phyloP scores from a whole-genome alignment of 441 rosid species.

The Hypseocharis bilobata region DNA sequence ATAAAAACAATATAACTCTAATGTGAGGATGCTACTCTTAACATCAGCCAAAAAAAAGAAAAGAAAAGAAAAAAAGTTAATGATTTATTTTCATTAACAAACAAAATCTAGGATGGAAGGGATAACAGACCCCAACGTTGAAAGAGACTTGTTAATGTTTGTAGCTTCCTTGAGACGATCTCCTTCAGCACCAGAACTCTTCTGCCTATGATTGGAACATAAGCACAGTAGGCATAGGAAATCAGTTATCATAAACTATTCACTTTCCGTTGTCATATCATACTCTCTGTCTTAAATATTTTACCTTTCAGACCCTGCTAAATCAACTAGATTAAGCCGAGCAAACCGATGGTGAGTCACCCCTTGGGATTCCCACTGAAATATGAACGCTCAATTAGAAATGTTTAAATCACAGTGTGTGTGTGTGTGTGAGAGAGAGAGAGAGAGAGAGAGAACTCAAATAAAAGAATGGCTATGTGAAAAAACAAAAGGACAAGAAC shows the following conservation, averaged over 20 bases:
- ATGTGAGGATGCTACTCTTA: constrained; percentile 6
- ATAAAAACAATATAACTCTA: neutral
- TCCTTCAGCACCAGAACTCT: constrained; percentile 98
- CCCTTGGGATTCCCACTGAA: constrained; percentile 95
- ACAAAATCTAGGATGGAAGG: constrained; percentile 4
- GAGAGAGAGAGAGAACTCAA: neutral
- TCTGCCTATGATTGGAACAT: constrained; percentile 49
- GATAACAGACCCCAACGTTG: constrained; percentile 69
- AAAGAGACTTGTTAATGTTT: constrained; percentile 92
- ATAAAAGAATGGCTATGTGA: neutral
- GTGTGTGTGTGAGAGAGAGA: too few relatives aligned
- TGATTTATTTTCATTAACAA: neutral
- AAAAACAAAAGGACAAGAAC: neutral
- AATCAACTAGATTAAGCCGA: constrained; percentile 89
- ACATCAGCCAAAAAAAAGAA: too few relatives aligned
- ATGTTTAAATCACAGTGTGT: constrained; percentile 10
- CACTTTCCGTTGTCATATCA: neutral
- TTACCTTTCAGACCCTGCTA: constrained; percentile 99
- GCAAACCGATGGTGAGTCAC: constrained; percentile 94
- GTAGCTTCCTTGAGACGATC: constrained; percentile 98
- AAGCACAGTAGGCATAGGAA: constrained; percentile 1
- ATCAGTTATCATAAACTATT: neutral
- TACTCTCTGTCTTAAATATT: neutral
- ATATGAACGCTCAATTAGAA: constrained; percentile 19
- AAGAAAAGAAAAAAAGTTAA: constrained; percentile 13